Evolutionary conservation across 352 stramenopile species (phyloP), one percentile per base, ranked within the genome.

Genomic region (Aphanomyces stellatus): DNA sequence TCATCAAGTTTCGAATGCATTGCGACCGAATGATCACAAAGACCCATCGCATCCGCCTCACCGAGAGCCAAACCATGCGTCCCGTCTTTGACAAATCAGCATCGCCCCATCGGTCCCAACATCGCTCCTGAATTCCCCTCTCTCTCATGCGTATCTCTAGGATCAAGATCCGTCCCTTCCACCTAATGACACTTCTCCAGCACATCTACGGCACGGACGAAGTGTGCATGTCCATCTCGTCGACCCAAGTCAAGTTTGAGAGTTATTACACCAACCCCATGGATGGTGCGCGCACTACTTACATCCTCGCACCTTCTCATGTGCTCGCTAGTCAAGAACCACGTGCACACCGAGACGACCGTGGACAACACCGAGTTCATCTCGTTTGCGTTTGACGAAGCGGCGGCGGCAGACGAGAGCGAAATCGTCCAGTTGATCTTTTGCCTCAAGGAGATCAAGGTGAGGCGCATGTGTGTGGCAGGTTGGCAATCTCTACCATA

Each of bases 1-100:
- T 35, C n/a, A 74, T 94, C 51, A 72, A 71, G 51, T 94, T 85
- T 82, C 71, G 71, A 0, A 71, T 94, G 59, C 69, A 72, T 42
- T 94, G 86, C 71, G 86, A 92, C 72, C 88, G 87, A n/a, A 81
- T 88, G 62, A 87, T 94, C 72, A 90, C 84, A 33, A 94, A 94
- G 76, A 91, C 82, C 24, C 84, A 94, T 67, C 74, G 80, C 62
- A 91, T 92, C 75, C 88, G 90, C 56, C 81, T 91, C 37, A 81
- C 88, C 64, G 59, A 74, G n/a, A 85, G 78, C 53, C 78, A 90
- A 70, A 79, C 88, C 62, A 84, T 94, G 82, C 81, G 84, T 56
- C 78, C 84, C 22, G 75, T 92, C 51, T 91, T 94, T 62, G 81
- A 94, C 72, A 78, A 76, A 35, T 65, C 71, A 33, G 35, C 62